Base-by-base conservation (phyloP, 371 early-diverging fungal genomes). In the Syncephalastrum racemosum region DNA sequence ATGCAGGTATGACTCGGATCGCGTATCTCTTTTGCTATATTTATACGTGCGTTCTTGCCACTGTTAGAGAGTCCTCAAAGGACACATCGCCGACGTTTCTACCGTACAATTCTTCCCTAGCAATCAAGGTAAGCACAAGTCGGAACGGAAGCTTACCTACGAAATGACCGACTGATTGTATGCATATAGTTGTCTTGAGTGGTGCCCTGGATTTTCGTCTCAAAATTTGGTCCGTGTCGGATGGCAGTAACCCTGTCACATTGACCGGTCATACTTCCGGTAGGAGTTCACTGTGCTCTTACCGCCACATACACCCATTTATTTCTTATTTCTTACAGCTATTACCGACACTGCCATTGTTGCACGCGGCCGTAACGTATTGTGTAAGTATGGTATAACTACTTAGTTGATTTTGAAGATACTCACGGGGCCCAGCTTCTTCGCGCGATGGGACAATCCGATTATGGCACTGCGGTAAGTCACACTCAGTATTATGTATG, bases 231-330 rank as follows among this genome's bases (percentile, higher is more conserved):
- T 88, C 90, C 31, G 90, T 76, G 4, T 51, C 81, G 19, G 85
- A 89, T 62, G 91, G 91, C 36, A 73, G 77, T 42, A 89, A 88
- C 46, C 91, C 91, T 15, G 88, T 87, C 4, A 88, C 89, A 4
- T 68, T 91, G 27, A 71, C 64, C 40, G 90, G 90, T 4, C 91
- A 90, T 64, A 83, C 74, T 1, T 77, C 79, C 50, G 68, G 84
- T 84, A 74, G 31, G 59, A 0, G 2, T 10, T 12, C 10, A 0
- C 1, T 31, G 36, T 2, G 0, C 36, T 53, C 31, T 42, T n/a
- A 15, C 20, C 12, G 16, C 43, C 24, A 25, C 48, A 27, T 22
- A 19, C 42, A 49, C 22, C 20, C n/a, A 15, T 15, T 31, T 10
- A 2, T 31, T 31, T 25, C 5, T 46, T 2, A 43, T 6, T 16